These are phyloP conservation scores for Halophytophthora batemanensis DNA, from an alignment of 352 stramenopile species.

Conservation along the genomic window DNA sequence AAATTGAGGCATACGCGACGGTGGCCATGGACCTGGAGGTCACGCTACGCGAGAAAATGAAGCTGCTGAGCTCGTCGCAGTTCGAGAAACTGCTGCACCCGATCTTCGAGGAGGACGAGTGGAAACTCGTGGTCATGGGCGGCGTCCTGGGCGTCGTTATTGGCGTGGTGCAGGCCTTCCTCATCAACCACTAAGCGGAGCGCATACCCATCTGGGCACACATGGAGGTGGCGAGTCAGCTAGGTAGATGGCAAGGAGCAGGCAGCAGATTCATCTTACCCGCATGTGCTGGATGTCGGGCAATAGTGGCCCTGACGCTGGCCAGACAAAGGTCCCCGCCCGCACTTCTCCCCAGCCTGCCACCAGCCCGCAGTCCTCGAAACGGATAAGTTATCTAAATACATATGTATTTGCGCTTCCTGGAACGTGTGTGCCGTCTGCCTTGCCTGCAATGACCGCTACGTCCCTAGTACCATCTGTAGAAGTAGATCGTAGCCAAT, in stretches of 20 bases:
- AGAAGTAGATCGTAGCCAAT: conserved; percentile 6
- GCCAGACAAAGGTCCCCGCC: conserved; percentile 4
- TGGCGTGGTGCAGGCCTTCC: conserved; percentile 90
- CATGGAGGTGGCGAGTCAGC: neutral
- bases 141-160: conserved; percentile 91
- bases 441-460: conserved; percentile 5
- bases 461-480: too few relatives aligned
- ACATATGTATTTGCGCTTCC: conserved; percentile 25
- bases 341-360: conserved; percentile 6
- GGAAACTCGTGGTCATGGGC: conserved; percentile 96
- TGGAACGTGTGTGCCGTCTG: conserved; percentile 2
- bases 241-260: too few relatives aligned
- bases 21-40: conserved; percentile 89
- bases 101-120: conserved; percentile 99
- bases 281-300: too few relatives aligned
- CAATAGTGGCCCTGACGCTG: neutral
- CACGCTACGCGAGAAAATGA: conserved; percentile 92
- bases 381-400: conserved; percentile 58
- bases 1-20: conserved; percentile 93
- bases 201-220: neutral
- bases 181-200: conserved; percentile 73
- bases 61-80: conserved; percentile 77
- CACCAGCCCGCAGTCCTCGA: conserved; percentile 2
- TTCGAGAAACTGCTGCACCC: conserved; percentile 97
- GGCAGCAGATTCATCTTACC: too few relatives aligned